These are phyloP conservation scores for Cutaneotrichosporon cyanovorans DNA, from an alignment of 1,284 basidiomycete species.

Conservation along the genomic window DNA sequence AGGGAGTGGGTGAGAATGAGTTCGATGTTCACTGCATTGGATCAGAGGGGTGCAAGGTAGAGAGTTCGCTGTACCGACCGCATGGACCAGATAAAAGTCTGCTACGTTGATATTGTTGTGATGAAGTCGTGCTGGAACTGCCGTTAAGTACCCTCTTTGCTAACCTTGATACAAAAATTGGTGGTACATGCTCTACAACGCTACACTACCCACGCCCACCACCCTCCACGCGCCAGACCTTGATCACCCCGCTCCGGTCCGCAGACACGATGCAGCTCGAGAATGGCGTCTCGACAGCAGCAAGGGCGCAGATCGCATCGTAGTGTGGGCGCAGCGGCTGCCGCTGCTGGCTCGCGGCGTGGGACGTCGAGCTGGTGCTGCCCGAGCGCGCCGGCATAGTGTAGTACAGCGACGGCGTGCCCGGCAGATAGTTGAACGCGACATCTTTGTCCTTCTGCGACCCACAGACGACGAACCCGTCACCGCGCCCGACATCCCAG, in stretches of 20 bases:
- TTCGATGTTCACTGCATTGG: too few species aligned
- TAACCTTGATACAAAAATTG: too few species aligned
- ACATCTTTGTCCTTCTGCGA: constrained; percentile 42
- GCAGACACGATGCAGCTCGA: constrained; percentile 41
- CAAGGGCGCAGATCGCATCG: constrained; percentile 38
- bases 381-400: constrained; percentile 23
- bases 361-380: neutral
- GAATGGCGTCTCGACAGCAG: constrained; percentile 41
- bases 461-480: constrained; percentile 42
- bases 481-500: constrained; percentile 35
- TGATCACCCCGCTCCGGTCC: constrained; percentile 42
- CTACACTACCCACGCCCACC: too few species aligned
- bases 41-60: too few species aligned
- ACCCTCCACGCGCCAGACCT: constrained; percentile 45
- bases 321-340: constrained; percentile 45
- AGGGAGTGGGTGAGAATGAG: too few species aligned
- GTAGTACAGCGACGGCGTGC: constrained; percentile 19
- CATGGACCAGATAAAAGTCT: too few species aligned
- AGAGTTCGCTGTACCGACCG: too few species aligned
- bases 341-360: constrained; percentile 18
- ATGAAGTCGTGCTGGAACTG: too few species aligned
- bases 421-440: constrained; percentile 24
- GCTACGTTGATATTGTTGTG: too few species aligned
- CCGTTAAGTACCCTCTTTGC: too few species aligned
- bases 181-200: too few species aligned